phyloP scores from a whole-genome alignment of 2,329 filamentous ascomycete species.

The Colletotrichum filicis region DNA sequence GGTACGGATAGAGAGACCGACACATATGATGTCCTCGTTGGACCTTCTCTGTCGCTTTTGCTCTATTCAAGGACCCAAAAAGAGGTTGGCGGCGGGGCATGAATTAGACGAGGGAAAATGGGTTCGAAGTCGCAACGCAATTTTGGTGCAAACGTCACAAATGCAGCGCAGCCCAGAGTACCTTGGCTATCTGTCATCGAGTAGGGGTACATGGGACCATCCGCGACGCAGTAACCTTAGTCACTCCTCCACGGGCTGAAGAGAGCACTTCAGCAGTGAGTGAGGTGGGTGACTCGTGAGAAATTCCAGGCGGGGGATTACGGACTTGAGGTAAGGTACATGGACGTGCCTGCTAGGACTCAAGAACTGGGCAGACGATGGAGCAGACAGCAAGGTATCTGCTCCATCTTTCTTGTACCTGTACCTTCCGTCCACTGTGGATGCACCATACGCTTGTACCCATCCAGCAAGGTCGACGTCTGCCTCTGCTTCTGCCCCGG shows the following conservation, averaged over 20 bases:
- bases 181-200: neutral
- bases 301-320: too few species aligned
- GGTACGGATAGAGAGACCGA: neutral
- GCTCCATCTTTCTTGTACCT: neutral
- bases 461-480: neutral
- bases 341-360: neutral
- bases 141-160: conserved; percentile 35
- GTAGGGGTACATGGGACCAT: conserved; percentile 3
- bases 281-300: neutral
- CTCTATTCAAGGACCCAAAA: neutral
- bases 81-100: conserved; percentile 19
- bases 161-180: conserved; percentile 10
- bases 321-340: neutral
- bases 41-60: neutral
- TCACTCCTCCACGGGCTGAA: neutral
- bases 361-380: neutral
- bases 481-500: neutral
- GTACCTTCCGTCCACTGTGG: neutral
- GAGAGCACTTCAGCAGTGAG: neutral
- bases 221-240: neutral
- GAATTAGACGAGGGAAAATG: conserved; percentile 21
- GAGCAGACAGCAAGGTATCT: neutral
- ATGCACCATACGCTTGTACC: neutral
- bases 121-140: conserved; percentile 21
- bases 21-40: conserved; percentile 11